Base-by-base conservation (phyloP, 768 basidiomycete genomes). In the Boletus pseudo-olivaceus region DNA sequence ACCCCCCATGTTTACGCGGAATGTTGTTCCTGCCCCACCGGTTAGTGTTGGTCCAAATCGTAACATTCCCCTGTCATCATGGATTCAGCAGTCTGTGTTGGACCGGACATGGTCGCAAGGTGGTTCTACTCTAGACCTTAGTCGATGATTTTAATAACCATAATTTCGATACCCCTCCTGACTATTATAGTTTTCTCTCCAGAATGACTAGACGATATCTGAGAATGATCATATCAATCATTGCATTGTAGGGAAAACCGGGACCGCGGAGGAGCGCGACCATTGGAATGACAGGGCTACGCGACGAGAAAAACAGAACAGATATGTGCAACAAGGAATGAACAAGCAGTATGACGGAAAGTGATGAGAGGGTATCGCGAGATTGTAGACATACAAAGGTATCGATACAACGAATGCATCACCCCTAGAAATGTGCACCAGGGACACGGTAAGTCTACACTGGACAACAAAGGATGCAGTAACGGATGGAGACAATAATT, bases 1-100 rank as follows among this genome's bases (percentile, higher is more conserved):
- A 60, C 72, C 83, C 11, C 80, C 78, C 45, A 85, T 85, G 71
- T 85, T 85, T 65, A 56, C 66, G 51, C 55, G 69, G 60, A 61
- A 67, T 51, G 64, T 69, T 41, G 64, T 72, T 26, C 74, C 71
- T 32, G 67, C 73, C 1, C 70, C 72, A 8, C 66, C 69, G 14
- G 67, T 70, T 20, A 67, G 71, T 39, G 68, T 70, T 26, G 62
- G 65, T 14, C 63, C 71, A 17, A 70, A 67, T 74, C 70, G 67
- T 17, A 74, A 74, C 54, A 76, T 76, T 27, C 71, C 74, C 3
- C 62, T 69, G 15, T 72, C 76, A 4, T 74, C 78, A 23, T 69
- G 74, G 66, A 65, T 69, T 46, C 72, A 78, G 39, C 75, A 73
- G 14, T 55, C 74, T 26, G 66, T 61, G 43, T 57, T 73, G 39